A percentile compares a stretch with the other conserved stretches of the same genome.
Evolutionary conservation across 2,329 filamentous ascomycete species (phyloP).

Genomic region (Apiospora malaysiana): DNA sequence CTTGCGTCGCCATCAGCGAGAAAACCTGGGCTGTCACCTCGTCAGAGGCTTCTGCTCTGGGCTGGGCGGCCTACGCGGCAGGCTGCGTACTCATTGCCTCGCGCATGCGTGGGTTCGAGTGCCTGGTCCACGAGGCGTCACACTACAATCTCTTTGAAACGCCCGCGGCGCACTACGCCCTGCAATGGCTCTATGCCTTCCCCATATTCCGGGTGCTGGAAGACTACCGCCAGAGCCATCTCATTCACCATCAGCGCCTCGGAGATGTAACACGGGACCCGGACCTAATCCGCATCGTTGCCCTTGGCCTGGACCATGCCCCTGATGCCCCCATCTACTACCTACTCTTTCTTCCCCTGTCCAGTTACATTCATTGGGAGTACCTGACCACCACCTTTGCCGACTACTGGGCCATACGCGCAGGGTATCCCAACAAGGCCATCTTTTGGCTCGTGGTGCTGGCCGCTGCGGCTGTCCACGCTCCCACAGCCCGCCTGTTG

Average conservation of each 20-base stretch:
- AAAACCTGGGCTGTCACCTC: neutral
- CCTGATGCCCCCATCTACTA: neutral
- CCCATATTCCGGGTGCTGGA: neutral
- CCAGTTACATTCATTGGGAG: neutral
- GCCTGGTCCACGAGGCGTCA: neutral
- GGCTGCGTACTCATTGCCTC: neutral
- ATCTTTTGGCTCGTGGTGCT: neutral
- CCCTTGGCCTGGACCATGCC: neutral
- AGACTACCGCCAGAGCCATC: neutral
- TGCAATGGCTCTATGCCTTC: conserved; percentile 1
- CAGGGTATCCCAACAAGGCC: neutral
- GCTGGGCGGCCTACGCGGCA: conserved; percentile 3
- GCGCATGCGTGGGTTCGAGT: neutral
- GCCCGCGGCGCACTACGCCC: neutral
- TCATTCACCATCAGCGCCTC: conserved; percentile 3
- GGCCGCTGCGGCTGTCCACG: neutral
- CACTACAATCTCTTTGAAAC: conserved; percentile 5
- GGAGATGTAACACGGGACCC: neutral
- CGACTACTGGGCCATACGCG: neutral
- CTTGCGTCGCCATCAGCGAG: neutral
- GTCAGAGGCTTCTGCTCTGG: neutral
- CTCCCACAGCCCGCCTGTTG: neutral
- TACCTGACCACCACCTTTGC: neutral
- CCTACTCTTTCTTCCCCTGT: conserved; percentile 2
- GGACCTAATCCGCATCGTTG: conserved; percentile 3